Evolutionary conservation across 768 basidiomycete genomes (phyloP), one percentile per base, ranked within the genome.

Genomic region (Psilocybe cubensis): DNA sequence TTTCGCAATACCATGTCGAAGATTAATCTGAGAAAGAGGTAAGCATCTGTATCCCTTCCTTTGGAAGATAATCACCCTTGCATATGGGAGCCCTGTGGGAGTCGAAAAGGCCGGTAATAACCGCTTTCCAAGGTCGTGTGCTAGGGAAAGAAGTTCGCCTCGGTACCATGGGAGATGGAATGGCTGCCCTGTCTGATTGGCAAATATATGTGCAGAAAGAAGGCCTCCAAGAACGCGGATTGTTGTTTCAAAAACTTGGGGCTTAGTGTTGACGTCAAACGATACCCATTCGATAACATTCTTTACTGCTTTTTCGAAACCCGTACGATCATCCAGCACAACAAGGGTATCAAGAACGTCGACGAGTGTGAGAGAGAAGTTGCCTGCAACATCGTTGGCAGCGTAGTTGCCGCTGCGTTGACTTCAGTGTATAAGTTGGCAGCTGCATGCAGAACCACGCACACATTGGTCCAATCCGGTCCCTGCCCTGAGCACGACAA

Each of bases 181-280:
- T 18, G 85, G 83, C 33, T 87, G 85, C 2, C 75, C 82, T 2
- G 79, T 73, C 48, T 84, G 77, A 58, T 79, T 86, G n/a, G 92
- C 91, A 68, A 87, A 91, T 50, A 89, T 84, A 65, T 95, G 94
- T 23, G 85, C 94, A 6, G 92, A 93, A 12, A 95, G 70, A 33
- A 99, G 81, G 3, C 94, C 94, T 3, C 97, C 97, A 8, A 99
- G 77, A 5, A 95, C 93, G 24, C 96, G 86, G 54, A 98, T 98
- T 1, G 93, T 98, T 9, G 92, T 92, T 76, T 99, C 96, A 67
- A 99, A 99, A 3, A 98, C 90, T 79, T 99, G 96, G n/a, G 97
- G 94, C 71, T 87, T 93, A 40, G 93, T 94, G 72, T 98, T 88
- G 56, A 94, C 89, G 68, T 98, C 92, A 70, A 97, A 98, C 0